Base-by-base conservation (phyloP, 2,329 filamentous ascomycete genomes). In the Calycina herbarum region DNA sequence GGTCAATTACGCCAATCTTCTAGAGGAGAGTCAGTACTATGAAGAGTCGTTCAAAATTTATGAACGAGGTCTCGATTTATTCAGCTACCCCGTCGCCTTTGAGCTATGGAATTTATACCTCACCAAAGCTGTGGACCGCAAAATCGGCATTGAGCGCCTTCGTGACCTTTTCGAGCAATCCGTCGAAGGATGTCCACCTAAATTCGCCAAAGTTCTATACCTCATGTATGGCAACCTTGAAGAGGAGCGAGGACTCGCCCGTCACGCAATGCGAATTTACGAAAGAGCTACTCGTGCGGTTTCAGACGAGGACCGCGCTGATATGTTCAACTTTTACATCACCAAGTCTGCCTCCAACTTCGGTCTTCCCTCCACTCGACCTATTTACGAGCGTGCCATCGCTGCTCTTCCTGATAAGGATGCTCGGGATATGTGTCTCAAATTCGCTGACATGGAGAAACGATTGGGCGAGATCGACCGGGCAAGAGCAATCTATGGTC, bases 241-340 rank as follows among this genome's bases (percentile, higher is more conserved):
- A 78, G 95, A 99, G 79, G 95, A 99, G 74, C 87, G 95, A 42
- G 95, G 95, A 1, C 86, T 99, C 17, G 94, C 95, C 11, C 87
- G 96, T 60, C 94, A 98, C 76, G 96, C 96, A 1, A 99, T 99
- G 95, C 91, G 95, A 66, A 99, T 99, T 72, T 99, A 99, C 79
- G 96, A 99, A 80, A 90, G 95, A 66, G 95, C 95, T 7, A 99
- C 95, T 5, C 88, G 95, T 38, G 94, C 94, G 13, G 96, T 99
- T 3, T 90, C 92, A 15, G 95, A 99, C 74, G 94, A 97, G 74
- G 94, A 99, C 77, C 86, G 93, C 62, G 89, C 94, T 67, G 93
- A 97, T 74, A 97, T 99, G 94, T 99, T 97, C 82, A 95, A 97
- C 78, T 97, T 98, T 77, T 99, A 99, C 82, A 97, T 99, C 76